A percentile compares a stretch with the other conserved stretches of the same genome.
Evolutionary conservation across 352 stramenopile species (phyloP).

Genomic region (Pythium aristosporum): DNA sequence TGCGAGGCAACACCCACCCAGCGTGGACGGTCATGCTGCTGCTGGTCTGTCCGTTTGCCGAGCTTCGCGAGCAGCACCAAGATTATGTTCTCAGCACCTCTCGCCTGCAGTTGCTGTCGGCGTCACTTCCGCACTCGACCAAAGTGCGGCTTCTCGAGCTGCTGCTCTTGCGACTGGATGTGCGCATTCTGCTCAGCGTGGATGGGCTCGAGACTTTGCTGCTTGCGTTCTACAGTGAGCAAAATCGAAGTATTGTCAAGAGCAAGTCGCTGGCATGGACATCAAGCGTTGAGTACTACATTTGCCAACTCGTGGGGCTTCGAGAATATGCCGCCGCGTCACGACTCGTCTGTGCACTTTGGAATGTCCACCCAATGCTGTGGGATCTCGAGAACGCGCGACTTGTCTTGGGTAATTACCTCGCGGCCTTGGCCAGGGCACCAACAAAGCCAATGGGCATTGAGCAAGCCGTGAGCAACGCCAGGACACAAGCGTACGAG

Average conservation of each 20-base stretch:
- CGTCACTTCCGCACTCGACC: slow-evolving; percentile 20
- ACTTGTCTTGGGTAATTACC: slow-evolving; percentile 54
- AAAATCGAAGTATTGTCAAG: slow-evolving; percentile 18
- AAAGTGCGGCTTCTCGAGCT: slow-evolving; percentile 41
- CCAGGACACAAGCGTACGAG: slow-evolving; percentile 10
- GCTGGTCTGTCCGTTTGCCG: slow-evolving; percentile 57
- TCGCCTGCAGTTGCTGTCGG: background rate
- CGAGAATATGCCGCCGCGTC: slow-evolving; percentile 47
- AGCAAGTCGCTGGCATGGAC: slow-evolving; percentile 40
- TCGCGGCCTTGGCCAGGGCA: slow-evolving; percentile 31
- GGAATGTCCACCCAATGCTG: slow-evolving; percentile 57
- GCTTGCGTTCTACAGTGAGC: slow-evolving; percentile 35
- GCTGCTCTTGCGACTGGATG: slow-evolving; percentile 60
- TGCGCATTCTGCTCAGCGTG: slow-evolving; percentile 38
- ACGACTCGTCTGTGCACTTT: slow-evolving; percentile 53
- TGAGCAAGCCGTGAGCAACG: background rate
- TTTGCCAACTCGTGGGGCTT: slow-evolving; percentile 58
- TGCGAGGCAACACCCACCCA: slow-evolving; percentile 37
- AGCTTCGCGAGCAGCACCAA: slow-evolving; percentile 39
- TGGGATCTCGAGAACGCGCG: slow-evolving; percentile 70
- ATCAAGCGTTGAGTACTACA: slow-evolving; percentile 56
- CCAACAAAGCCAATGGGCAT: background rate
- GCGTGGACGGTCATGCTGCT: slow-evolving; percentile 47
- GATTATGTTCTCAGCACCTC: slow-evolving; percentile 30
- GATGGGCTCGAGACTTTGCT: slow-evolving; percentile 41